Conservation (phyloP, 2,329 filamentous ascomycete genomes). For the Phialophora verrucosa region DNA sequence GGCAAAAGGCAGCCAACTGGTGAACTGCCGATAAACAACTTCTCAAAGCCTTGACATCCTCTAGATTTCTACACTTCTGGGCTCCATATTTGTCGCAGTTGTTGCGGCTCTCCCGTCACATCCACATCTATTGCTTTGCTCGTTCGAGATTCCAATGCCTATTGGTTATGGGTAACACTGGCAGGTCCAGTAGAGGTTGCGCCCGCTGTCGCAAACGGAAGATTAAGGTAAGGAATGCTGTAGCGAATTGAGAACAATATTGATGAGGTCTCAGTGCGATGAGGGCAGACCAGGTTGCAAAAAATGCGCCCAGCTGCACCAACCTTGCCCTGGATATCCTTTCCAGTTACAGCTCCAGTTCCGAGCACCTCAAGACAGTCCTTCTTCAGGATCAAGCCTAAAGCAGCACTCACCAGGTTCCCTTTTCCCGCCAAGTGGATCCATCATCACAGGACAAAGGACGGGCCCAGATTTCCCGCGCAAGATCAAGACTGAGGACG, state of each 20-base stretch:
- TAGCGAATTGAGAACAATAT: not conserved
- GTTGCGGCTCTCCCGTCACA: not conserved
- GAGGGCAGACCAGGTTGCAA: constrained; percentile 36
- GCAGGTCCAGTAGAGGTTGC: constrained; percentile 39
- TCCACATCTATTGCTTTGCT: constrained; percentile 11
- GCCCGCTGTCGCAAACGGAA: constrained; percentile 33
- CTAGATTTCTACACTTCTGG: not conserved
- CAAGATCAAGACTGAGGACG: constrained; percentile 25
- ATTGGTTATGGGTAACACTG: constrained; percentile 35
- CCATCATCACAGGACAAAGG: not conserved
- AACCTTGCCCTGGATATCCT: constrained; percentile 38
- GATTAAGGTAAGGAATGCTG: constrained; percentile 27
- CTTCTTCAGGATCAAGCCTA: not conserved
- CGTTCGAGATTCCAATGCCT: not conserved
- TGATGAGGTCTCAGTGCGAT: constrained; percentile 32
- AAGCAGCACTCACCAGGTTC: constrained; percentile 2
- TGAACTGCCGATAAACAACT: constrained; percentile 9
- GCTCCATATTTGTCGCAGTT: constrained; percentile 5
- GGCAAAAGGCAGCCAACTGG: not conserved
- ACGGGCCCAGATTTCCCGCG: not conserved
- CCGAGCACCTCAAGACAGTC: constrained; percentile 14
- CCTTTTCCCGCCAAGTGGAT: constrained; percentile 3
- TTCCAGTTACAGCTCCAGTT: constrained; percentile 36
- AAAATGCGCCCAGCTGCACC: constrained; percentile 35
- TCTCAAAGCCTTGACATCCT: not conserved